Percentiles rank a stretch among this genome's conserved stretches.
These are phyloP conservation scores for Fusarium globosum DNA, from an alignment of 2,329 filamentous ascomycete genomes.

Conservation along the genomic window DNA sequence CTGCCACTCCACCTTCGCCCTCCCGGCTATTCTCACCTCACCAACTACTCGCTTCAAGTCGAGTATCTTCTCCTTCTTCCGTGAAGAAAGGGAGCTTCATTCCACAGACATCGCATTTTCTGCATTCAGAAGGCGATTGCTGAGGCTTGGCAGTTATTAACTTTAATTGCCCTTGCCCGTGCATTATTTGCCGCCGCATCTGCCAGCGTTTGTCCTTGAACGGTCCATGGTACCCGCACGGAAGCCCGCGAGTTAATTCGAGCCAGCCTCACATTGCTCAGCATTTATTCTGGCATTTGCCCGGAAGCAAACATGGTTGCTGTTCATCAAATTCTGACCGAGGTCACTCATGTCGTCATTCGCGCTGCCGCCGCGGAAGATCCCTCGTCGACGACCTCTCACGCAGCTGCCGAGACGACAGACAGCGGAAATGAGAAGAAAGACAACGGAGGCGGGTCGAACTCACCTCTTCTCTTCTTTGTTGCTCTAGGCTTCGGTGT, in stretches of 20 bases:
- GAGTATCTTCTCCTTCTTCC: constrained; percentile 27
- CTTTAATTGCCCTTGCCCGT: constrained; percentile 29
- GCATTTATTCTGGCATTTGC: constrained; percentile 25
- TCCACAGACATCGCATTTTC: neutral
- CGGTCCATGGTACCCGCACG: constrained; percentile 44
- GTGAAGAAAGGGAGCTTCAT: constrained; percentile 4
- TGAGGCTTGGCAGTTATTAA: constrained; percentile 25
- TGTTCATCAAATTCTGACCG: constrained; percentile 40
- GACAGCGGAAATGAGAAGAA: constrained; percentile 20
- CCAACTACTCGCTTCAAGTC: constrained; percentile 29
- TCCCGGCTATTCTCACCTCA: constrained; percentile 37
- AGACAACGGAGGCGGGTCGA: constrained; percentile 48
- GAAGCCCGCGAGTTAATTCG: constrained; percentile 44
- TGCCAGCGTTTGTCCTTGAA: constrained; percentile 34
- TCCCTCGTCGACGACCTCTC: constrained; percentile 34
- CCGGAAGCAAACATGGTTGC: constrained; percentile 41
- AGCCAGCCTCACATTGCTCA: constrained; percentile 35
- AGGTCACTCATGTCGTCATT: constrained; percentile 43
- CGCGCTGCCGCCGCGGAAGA: constrained; percentile 37
- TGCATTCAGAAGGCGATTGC: constrained; percentile 14
- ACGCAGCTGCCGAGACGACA: constrained; percentile 33
- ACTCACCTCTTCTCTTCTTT: constrained; percentile 75
- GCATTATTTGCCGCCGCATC: constrained; percentile 33
- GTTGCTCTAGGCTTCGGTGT: constrained; percentile 97
- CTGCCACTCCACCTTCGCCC: constrained; percentile 39